Evolutionary conservation across 163 green algal species (phyloP).

Genomic region (Scenedesmus sp.): DNA sequence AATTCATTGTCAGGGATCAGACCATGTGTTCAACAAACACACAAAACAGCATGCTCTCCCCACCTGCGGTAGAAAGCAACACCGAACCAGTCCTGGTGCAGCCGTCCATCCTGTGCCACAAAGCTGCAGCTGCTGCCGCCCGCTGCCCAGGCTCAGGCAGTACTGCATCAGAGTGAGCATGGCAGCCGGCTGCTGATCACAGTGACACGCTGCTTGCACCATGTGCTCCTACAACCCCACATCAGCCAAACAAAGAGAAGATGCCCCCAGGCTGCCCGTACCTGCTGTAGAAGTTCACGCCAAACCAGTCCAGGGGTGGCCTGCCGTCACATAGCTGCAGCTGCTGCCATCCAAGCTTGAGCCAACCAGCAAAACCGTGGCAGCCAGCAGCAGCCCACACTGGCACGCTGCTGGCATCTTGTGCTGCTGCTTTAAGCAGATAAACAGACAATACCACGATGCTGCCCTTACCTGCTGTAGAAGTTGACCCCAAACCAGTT

Average conservation of each 20-base stretch:
- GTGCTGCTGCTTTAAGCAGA: too few species aligned
- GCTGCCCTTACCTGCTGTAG: conserved; percentile 39
- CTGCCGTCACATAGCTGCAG: not conserved
- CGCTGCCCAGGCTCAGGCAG: not conserved
- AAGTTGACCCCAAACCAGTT: conserved; percentile 48
- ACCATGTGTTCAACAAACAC: too few species aligned
- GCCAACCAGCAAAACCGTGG: too few species aligned
- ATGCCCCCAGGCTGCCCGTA: not conserved
- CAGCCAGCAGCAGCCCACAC: not conserved
- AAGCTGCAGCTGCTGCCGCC: conserved; percentile 51
- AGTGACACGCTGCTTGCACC: too few species aligned
- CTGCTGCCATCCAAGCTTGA: not conserved
- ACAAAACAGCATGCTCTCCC: not conserved
- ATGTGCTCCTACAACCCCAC: not conserved
- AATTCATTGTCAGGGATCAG: too few species aligned
- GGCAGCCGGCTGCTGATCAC: too few species aligned
- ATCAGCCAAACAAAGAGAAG: not conserved
- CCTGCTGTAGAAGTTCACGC: conserved; percentile 52
- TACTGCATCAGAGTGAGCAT: too few species aligned
- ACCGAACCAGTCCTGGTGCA: conserved; percentile 43
- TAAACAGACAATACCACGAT: too few species aligned
- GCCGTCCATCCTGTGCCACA: conserved; percentile 4
- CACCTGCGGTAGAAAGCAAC: conserved; percentile 53
- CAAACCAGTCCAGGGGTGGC: conserved; percentile 43
- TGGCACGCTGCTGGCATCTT: too few species aligned